A percentile compares a stretch with the other conserved stretches of the same genome.
Conservation (phyloP, 352 stramenopile genomes). For the Globisporangium megalacanthum region DNA sequence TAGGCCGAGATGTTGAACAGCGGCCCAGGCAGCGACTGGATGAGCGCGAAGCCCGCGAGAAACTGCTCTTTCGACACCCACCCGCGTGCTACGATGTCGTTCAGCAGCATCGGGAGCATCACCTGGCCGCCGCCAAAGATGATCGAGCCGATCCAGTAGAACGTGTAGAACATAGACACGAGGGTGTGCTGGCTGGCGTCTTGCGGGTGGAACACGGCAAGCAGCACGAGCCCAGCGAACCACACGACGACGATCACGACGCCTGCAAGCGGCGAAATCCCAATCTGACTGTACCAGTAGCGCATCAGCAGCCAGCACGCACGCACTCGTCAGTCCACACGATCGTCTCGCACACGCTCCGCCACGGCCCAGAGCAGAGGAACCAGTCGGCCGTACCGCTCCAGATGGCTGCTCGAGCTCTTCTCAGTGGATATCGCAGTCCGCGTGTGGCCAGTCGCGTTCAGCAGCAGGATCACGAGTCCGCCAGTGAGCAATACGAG, state of each 20-base stretch:
- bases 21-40: slow-evolving; percentile 90
- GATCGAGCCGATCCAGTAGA: slow-evolving; percentile 93
- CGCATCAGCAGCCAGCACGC: not conserved
- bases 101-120: slow-evolving; percentile 88
- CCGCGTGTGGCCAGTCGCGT: slow-evolving; percentile 28
- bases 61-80: slow-evolving; percentile 93
- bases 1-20: slow-evolving; percentile 96
- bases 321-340: not conserved
- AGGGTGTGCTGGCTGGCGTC: slow-evolving; percentile 29
- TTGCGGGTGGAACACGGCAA: slow-evolving; percentile 47
- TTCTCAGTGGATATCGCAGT: slow-evolving; percentile 20
- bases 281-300: slow-evolving; percentile 58
- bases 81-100: slow-evolving; percentile 73
- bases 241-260: slow-evolving; percentile 76
- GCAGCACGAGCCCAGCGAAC: slow-evolving; percentile 56
- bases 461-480: slow-evolving; percentile 48
- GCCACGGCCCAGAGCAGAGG: no score
- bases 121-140: slow-evolving; percentile 95
- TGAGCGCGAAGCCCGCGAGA: slow-evolving; percentile 89
- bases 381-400: slow-evolving; percentile 20
- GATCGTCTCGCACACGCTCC: no score
- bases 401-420: slow-evolving; percentile 26
- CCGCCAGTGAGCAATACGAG: slow-evolving; percentile 75
- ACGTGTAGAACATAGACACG: slow-evolving; percentile 82
- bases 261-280: slow-evolving; percentile 78